These are phyloP conservation scores for Fusarium virguliforme DNA, from an alignment of 2,329 filamentous ascomycete species.

Conservation along the genomic window DNA sequence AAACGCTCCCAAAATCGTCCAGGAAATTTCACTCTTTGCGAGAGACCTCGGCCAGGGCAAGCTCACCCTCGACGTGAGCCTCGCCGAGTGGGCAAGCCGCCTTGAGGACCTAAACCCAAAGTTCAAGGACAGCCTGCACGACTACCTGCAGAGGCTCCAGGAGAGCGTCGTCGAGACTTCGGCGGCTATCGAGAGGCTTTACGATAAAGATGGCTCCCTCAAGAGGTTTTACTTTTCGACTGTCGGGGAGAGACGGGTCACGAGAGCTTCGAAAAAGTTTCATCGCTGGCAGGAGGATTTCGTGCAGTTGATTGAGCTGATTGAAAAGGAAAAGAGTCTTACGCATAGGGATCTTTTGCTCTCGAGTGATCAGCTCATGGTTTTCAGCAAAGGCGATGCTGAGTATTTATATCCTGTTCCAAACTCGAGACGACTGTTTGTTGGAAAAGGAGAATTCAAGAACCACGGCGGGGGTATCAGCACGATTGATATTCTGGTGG, in stretches of 20 bases:
- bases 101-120: background rate
- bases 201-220: background rate
- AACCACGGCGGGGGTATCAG: background rate
- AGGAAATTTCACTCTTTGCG: background rate
- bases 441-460: background rate
- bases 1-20: background rate
- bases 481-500: background rate
- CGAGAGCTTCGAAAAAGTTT: background rate
- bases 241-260: background rate
- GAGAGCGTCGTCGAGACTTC: background rate
- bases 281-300: conserved; percentile 6
- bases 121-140: background rate
- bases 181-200: background rate
- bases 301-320: background rate
- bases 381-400: background rate
- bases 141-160: background rate
- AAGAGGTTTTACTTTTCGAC: background rate
- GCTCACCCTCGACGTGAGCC: background rate
- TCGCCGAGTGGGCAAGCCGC: background rate
- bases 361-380: background rate
- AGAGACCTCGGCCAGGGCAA: background rate
- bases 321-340: background rate
- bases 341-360: background rate
- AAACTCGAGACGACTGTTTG: background rate
- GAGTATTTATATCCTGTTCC: background rate